Conservation (phyloP, 2,329 filamentous ascomycete species). For the Ascochyta koolunga region DNA sequence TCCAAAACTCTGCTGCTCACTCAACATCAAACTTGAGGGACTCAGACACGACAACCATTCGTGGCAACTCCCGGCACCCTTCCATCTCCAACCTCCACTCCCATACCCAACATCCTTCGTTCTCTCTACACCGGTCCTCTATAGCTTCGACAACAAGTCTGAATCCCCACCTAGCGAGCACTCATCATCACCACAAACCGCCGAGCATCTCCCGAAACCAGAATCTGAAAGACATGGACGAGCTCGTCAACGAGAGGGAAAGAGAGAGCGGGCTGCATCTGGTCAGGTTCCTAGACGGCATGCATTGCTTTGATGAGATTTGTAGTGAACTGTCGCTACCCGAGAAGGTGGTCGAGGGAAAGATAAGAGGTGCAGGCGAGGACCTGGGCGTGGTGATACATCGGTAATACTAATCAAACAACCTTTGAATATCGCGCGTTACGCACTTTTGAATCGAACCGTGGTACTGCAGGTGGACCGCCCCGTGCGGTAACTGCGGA, state of each 20-base stretch:
- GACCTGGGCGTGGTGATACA: conserved; percentile 39
- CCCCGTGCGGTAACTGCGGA: neutral
- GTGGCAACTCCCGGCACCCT: conserved; percentile 19
- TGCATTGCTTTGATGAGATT: conserved; percentile 81
- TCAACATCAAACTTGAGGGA: conserved; percentile 24
- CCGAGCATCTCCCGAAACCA: conserved; percentile 15
- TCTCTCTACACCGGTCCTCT: conserved; percentile 28
- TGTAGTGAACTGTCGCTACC: conserved; percentile 75
- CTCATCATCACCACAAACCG: conserved; percentile 13
- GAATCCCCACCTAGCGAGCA: conserved; percentile 7
- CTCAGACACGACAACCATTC: conserved; percentile 26
- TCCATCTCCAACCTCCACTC: conserved; percentile 12
- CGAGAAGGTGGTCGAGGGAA: conserved; percentile 72
- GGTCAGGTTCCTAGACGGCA: conserved; percentile 73
- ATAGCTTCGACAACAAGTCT: conserved; percentile 21
- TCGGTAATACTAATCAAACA: conserved; percentile 14
- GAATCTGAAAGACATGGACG: conserved; percentile 18
- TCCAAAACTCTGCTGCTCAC: conserved; percentile 28
- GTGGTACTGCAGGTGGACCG: neutral
- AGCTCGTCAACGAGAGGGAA: conserved; percentile 22
- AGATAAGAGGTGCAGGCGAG: conserved; percentile 59
- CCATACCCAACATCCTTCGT: conserved; percentile 21
- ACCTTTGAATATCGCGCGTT: neutral
- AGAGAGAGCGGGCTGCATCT: conserved; percentile 53
- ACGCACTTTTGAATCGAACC: neutral